Percentiles rank a stretch among this genome's conserved stretches.
These are phyloP conservation scores for Agrocybe praecox DNA, from an alignment of 768 basidiomycete genomes.

Conservation along the genomic window DNA sequence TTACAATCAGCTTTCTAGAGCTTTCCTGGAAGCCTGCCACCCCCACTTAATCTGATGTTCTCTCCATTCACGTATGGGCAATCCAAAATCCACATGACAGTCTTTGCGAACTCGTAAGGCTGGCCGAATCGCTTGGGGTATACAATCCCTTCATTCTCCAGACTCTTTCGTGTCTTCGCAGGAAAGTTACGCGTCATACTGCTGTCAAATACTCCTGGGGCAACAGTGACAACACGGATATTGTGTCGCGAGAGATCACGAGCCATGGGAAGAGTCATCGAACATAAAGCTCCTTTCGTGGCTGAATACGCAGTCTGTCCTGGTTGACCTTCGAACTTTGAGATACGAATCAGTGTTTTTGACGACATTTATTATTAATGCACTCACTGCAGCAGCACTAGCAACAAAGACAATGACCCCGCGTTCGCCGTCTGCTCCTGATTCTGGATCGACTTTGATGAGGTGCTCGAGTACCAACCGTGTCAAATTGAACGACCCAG, in stretches of 20 bases:
- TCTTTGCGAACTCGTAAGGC: conserved; percentile 51
- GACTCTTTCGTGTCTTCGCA: conserved; percentile 35
- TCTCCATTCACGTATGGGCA: conserved; percentile 60
- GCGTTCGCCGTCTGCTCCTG: conserved; percentile 50
- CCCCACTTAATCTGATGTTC: conserved; percentile 49
- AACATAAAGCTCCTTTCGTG: conserved; percentile 55
- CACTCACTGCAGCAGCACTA: conserved; percentile 53
- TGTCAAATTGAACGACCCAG: conserved; percentile 62
- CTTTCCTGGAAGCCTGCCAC: conserved; percentile 38
- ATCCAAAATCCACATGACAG: conserved; percentile 51
- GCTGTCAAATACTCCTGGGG: conserved; percentile 55
- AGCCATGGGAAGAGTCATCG: conserved; percentile 64
- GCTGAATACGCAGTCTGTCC: conserved; percentile 61
- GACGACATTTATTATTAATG: neutral
- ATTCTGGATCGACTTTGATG: conserved; percentile 46
- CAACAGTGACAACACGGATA: conserved; percentile 56
- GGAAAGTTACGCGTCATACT: conserved; percentile 42
- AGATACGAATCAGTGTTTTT: neutral
- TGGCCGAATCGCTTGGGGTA: conserved; percentile 51
- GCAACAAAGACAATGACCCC: conserved; percentile 62
- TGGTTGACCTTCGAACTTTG: conserved; percentile 56
- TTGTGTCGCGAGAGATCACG: conserved; percentile 57
- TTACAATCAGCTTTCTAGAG: no score
- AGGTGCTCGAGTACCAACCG: conserved; percentile 54
- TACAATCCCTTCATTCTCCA: conserved; percentile 41